A percentile compares a stretch with the other conserved stretches of the same genome.
Evolutionary conservation across 306 rosid species (phyloP).

Genomic region (Medicago arabica): DNA sequence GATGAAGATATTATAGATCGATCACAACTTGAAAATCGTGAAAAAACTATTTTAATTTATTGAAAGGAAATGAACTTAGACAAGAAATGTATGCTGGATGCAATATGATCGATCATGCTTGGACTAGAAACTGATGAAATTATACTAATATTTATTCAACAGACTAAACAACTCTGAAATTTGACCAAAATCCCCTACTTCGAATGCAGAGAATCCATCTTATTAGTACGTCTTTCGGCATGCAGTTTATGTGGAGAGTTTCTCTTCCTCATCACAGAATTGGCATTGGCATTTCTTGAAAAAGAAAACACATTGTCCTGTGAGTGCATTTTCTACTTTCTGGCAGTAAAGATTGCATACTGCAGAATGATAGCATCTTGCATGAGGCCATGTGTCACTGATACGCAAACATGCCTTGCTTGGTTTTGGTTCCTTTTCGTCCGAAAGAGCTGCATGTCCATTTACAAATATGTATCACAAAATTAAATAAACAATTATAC

Average conservation of each 20-base stretch:
- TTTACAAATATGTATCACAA: too few species aligned
- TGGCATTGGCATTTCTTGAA: constrained; percentile 46
- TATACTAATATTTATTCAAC: constrained; percentile 27
- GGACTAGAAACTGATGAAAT: neutral
- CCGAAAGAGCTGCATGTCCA: constrained; percentile 20
- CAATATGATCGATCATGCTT: neutral
- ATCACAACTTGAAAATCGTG: neutral
- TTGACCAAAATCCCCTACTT: neutral
- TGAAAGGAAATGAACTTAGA: neutral
- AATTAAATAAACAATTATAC: neutral
- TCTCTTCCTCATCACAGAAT: constrained; percentile 34
- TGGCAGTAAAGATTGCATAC: constrained; percentile 35
- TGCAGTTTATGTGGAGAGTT: neutral
- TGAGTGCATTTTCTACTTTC: constrained; percentile 34
- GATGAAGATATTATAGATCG: neutral
- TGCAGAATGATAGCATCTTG: constrained; percentile 43
- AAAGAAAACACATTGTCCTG: constrained; percentile 40
- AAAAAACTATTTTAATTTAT: neutral
- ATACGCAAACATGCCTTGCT: constrained; percentile 28
- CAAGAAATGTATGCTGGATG: neutral
- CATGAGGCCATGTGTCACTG: constrained; percentile 46
- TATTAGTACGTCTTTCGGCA: neutral
- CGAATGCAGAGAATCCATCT: neutral
- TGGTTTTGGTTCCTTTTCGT: constrained; percentile 23
- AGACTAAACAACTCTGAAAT: neutral